Evolutionary conservation across 1,284 basidiomycete genomes (phyloP).

Genomic region (Singerocomus inundabilis): DNA sequence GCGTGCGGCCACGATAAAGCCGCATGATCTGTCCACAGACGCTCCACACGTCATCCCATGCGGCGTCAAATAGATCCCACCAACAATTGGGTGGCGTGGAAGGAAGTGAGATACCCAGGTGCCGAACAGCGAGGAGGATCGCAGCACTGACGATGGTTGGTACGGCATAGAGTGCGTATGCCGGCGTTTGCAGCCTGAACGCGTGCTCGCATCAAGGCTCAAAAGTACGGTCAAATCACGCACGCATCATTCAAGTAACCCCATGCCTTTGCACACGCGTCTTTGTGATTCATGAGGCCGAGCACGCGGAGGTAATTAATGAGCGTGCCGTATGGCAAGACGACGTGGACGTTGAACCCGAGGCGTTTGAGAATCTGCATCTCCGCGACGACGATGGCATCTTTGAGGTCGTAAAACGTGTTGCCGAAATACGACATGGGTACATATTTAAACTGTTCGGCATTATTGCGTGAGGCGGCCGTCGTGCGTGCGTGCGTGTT

Average conservation of each 20-base stretch:
- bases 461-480: conserved; percentile 26
- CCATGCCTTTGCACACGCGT: conserved; percentile 80
- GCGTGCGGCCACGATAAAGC: conserved; percentile 58
- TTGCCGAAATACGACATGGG: conserved; percentile 86
- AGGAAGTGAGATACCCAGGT: conserved; percentile 71
- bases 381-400: conserved; percentile 89
- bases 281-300: conserved; percentile 69
- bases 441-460: conserved; percentile 63
- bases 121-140: conserved; percentile 74
- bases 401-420: conserved; percentile 85
- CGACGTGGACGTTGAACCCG: conserved; percentile 86
- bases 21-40: conserved; percentile 79
- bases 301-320: conserved; percentile 95
- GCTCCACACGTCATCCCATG: conserved; percentile 81
- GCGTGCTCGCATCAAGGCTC: not conserved
- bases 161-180: conserved; percentile 85
- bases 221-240: conserved; percentile 29
- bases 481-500: conserved; percentile 21
- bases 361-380: conserved; percentile 97
- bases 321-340: conserved; percentile 90
- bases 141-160: conserved; percentile 87
- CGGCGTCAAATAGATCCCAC: conserved; percentile 88
- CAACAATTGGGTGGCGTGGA: conserved; percentile 66
- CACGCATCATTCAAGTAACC: conserved; percentile 91
- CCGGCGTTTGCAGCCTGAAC: conserved; percentile 81